Percentiles rank a stretch among this genome's conserved stretches.
Conservation (phyloP, 2,329 filamentous ascomycete genomes). For the Ophiocordyceps camponoti-leonardi region DNA sequence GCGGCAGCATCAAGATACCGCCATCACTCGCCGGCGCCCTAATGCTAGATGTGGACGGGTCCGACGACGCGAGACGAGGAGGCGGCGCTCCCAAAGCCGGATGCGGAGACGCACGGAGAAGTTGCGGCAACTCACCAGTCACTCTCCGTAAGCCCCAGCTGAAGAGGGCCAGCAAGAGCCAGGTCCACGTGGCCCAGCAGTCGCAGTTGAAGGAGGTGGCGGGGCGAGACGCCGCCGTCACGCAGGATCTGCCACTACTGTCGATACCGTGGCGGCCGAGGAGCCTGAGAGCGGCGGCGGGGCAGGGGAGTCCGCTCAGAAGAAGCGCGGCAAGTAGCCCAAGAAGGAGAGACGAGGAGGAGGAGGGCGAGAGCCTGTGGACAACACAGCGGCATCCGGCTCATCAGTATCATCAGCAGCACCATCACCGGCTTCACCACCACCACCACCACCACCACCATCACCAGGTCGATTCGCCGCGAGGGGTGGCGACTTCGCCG, state of each 20-base stretch:
- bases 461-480: background rate
- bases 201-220: background rate
- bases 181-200: slow-evolving; percentile 14
- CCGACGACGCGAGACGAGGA: background rate
- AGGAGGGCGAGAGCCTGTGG: too few species aligned
- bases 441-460: too few species aligned
- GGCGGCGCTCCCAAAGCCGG: background rate
- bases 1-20: slow-evolving; percentile 26
- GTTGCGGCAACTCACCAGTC: slow-evolving; percentile 8
- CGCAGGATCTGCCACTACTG: background rate
- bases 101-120: slow-evolving; percentile 7
- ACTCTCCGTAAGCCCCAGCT: slow-evolving; percentile 21
- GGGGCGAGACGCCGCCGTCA: background rate
- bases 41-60: slow-evolving; percentile 15
- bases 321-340: background rate
- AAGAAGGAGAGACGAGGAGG: background rate
- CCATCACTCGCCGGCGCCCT: slow-evolving; percentile 14
- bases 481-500: slow-evolving; percentile 6
- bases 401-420: background rate
- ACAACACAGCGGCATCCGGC: background rate
- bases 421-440: too few species aligned
- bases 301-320: background rate
- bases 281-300: background rate
- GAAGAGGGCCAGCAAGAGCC: slow-evolving; percentile 22
- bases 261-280: slow-evolving; percentile 3